Evolutionary conservation across 768 basidiomycete genomes (phyloP).

Genomic region (Pisolithus orientalis): DNA sequence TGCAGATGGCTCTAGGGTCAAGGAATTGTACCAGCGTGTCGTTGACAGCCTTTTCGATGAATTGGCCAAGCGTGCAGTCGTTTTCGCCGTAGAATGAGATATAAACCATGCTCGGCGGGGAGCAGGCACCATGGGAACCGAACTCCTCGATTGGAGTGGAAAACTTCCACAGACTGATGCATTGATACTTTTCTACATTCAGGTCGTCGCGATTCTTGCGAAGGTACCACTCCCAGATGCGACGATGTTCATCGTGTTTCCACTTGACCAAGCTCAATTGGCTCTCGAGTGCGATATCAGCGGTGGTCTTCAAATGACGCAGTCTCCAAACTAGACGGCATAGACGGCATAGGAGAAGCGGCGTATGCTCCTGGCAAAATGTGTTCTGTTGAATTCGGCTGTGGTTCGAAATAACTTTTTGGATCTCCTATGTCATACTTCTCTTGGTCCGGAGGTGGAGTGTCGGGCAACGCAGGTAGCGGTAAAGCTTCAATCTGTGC

Average conservation of each 20-base stretch:
- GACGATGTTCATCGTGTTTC: constrained; percentile 81
- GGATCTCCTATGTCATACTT: constrained; percentile 25
- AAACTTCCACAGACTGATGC: constrained; percentile 74
- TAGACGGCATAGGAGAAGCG: constrained; percentile 26
- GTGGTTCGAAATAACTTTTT: constrained; percentile 40
- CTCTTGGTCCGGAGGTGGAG: constrained; percentile 31
- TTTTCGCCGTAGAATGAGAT: constrained; percentile 91
- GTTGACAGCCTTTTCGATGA: constrained; percentile 73
- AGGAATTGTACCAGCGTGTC: constrained; percentile 64
- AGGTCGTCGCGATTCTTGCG: constrained; percentile 83
- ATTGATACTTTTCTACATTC: constrained; percentile 89
- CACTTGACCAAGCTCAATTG: constrained; percentile 62
- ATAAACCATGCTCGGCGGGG: constrained; percentile 64
- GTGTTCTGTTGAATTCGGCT: constrained; percentile 23
- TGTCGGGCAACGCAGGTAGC: constrained; percentile 30
- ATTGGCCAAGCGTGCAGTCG: constrained; percentile 89
- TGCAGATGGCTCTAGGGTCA: constrained; percentile 72
- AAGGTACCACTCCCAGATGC: constrained; percentile 94
- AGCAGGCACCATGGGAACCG: constrained; percentile 66
- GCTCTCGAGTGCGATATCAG: constrained; percentile 74
- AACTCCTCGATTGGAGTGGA: constrained; percentile 70
- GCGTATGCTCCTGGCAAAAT: constrained; percentile 25
- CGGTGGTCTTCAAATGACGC: constrained; percentile 47
- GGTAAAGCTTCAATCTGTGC: constrained; percentile 58
- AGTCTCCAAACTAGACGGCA: constrained; percentile 33